A percentile compares a stretch with the other conserved stretches of the same genome.
Conservation (phyloP, 73 alveolate species). For the Paramecium octaurelia region DNA sequence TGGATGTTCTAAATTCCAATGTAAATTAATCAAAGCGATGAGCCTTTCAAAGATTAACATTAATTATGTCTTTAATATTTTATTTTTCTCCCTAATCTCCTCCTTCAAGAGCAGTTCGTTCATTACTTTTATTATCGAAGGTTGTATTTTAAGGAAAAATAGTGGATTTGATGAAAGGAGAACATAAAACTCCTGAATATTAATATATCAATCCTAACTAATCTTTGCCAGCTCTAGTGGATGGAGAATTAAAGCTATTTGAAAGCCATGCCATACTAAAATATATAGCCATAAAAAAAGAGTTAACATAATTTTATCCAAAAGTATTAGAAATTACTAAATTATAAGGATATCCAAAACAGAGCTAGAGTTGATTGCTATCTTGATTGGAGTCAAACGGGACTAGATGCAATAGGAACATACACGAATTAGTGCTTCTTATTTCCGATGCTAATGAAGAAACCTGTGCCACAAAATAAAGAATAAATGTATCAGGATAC, state of each 20-base stretch:
- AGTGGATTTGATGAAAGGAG: constrained; percentile 20
- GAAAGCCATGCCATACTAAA: constrained; percentile 11
- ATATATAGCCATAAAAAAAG: background rate
- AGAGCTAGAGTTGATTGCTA: background rate
- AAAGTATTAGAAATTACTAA: background rate
- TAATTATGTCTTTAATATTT: background rate
- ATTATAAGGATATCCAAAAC: background rate
- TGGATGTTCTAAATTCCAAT: background rate
- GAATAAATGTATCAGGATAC: background rate
- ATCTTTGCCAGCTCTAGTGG: background rate
- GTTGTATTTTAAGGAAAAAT: background rate
- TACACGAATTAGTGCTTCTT: background rate
- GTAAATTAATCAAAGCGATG: background rate
- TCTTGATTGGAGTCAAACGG: constrained; percentile 3
- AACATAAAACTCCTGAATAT: background rate
- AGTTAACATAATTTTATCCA: background rate
- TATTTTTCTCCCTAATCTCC: background rate
- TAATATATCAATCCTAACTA: background rate
- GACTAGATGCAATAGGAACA: background rate
- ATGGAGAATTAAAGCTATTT: background rate
- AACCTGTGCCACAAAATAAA: background rate
- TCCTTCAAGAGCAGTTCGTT: background rate
- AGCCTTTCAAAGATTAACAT: background rate
- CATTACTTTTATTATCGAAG: background rate
- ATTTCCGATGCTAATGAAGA: background rate